Evolutionary conservation across 2,329 filamentous ascomycete genomes (phyloP).

Genomic region (Mollisiaceae sp.): DNA sequence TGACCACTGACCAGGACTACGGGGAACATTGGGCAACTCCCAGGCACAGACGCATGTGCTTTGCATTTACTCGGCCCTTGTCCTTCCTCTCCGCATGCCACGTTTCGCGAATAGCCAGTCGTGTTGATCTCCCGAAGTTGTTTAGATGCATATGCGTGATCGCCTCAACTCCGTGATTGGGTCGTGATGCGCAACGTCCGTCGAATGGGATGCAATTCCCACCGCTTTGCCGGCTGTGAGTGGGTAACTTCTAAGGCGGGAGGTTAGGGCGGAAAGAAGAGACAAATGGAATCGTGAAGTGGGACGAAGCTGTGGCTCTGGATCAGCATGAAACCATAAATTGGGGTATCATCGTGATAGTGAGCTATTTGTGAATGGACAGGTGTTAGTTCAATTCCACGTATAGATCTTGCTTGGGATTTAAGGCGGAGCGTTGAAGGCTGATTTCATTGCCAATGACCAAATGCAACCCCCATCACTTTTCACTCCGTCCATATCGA

Average conservation of each 20-base stretch:
- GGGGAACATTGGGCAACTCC: conserved; percentile 25
- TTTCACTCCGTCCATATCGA: conserved; percentile 16
- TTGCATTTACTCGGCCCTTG: background rate
- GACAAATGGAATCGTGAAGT: conserved; percentile 21
- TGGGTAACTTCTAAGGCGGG: conserved; percentile 20
- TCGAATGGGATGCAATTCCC: conserved; percentile 21
- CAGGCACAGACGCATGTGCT: conserved; percentile 30
- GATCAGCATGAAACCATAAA: conserved; percentile 15
- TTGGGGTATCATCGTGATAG: conserved; percentile 5
- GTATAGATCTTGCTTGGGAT: background rate
- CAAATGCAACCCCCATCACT: conserved; percentile 1
- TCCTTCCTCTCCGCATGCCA: conserved; percentile 34
- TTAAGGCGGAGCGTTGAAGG: conserved; percentile 10
- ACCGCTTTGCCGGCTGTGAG: conserved; percentile 1
- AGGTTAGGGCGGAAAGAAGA: conserved; percentile 20
- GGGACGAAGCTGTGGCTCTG: conserved; percentile 15
- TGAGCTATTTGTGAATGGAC: conserved; percentile 11
- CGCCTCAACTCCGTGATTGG: conserved; percentile 28
- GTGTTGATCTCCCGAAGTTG: conserved; percentile 28
- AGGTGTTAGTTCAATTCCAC: conserved; percentile 1
- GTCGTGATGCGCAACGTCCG: background rate
- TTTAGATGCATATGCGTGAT: conserved; percentile 21
- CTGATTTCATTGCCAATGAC: conserved; percentile 15
- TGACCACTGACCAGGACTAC: background rate
- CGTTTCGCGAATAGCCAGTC: conserved; percentile 28